Base-by-base conservation (phyloP, 768 basidiomycete species). In the Melanogaster broomeanus region DNA sequence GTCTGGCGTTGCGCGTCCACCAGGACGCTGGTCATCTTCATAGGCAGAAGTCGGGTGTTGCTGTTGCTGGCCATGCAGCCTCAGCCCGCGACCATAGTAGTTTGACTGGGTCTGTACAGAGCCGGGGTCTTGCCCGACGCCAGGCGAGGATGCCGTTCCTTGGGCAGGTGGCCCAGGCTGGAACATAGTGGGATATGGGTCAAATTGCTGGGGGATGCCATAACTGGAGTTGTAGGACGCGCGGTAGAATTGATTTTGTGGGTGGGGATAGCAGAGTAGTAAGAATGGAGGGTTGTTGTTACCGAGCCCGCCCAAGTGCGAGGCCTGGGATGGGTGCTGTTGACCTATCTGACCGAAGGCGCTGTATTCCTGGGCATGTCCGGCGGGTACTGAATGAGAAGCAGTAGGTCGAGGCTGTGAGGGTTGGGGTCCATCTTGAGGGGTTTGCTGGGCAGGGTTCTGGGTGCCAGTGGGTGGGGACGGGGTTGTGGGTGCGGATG, bases 141-240 rank as follows among this genome's bases (percentile, higher is more conserved):
- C 81, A 1, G 85, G 84, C 48, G 83, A 84, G 0, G 84, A 80
- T 6, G 80, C 83, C 13, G 80, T 80, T 4, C 79, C 82, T 15
- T 86, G 86, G 0, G 83, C 83, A 19, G 87, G 85, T 15, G 85
- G 85, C 8, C 82, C 84, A 28, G 83, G 78, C 59, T 85, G 84
- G 75, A 87, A 90, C 71, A 90, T 83, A 27, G 87, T 68, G 2
- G 87, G 87, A 62, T 90, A 90, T 69, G 90, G 87, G 64, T 84
- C 82, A 63, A 84, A 88, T 3, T 82, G 83, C 60, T 87, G 84
- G 7, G 87, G 84, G 11, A 79, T 71, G 37, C 71, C 71, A 51
- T 80, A 79, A 12, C 74, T 74, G 7, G 63, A 87, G 52, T 74
- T 78, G 72, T 90, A 90, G 5, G 88, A 85, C 2, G 80, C 72